Evolutionary conservation across 2,329 filamentous ascomycete species (phyloP).

Genomic region (Coniochaeta sp.): DNA sequence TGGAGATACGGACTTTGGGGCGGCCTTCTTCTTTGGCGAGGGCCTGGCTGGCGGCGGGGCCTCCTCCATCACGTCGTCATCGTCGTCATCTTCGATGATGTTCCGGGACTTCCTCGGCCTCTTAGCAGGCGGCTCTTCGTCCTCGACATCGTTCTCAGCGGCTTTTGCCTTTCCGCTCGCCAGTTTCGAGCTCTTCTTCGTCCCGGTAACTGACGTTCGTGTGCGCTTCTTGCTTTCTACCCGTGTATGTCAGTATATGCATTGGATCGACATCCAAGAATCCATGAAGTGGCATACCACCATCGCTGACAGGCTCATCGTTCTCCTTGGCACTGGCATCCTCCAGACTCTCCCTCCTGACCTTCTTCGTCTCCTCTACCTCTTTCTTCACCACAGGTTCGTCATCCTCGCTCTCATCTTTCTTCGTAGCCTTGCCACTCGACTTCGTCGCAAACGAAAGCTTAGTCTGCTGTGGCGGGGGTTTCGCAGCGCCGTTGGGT

Average conservation of each 20-base stretch:
- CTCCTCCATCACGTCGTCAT: conserved; percentile 35
- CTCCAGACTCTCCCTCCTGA: conserved; percentile 7
- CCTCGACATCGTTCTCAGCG: conserved; percentile 42
- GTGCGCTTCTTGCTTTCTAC: conserved; percentile 39
- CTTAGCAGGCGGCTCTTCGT: conserved; percentile 55
- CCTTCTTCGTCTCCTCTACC: background rate
- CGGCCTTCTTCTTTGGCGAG: conserved; percentile 18
- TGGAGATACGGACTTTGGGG: conserved; percentile 15
- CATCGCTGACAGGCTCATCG: background rate
- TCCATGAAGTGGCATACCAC: conserved; percentile 10
- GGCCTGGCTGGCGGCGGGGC: conserved; percentile 13
- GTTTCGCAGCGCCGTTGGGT: conserved; percentile 41
- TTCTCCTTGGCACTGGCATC: background rate
- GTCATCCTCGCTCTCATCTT: conserved; percentile 1
- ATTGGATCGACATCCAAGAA: background rate
- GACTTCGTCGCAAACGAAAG: conserved; percentile 64
- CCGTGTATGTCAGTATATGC: background rate
- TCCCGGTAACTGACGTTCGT: conserved; percentile 14
- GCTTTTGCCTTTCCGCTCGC: conserved; percentile 24
- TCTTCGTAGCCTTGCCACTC: conserved; percentile 9
- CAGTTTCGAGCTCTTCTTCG: conserved; percentile 18
- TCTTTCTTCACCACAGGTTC: background rate
- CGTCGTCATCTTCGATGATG: conserved; percentile 45
- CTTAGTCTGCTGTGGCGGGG: conserved; percentile 66
- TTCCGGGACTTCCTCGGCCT: conserved; percentile 38